Conservation (phyloP, 768 basidiomycete genomes). For the Leucocoprinus sp. region DNA sequence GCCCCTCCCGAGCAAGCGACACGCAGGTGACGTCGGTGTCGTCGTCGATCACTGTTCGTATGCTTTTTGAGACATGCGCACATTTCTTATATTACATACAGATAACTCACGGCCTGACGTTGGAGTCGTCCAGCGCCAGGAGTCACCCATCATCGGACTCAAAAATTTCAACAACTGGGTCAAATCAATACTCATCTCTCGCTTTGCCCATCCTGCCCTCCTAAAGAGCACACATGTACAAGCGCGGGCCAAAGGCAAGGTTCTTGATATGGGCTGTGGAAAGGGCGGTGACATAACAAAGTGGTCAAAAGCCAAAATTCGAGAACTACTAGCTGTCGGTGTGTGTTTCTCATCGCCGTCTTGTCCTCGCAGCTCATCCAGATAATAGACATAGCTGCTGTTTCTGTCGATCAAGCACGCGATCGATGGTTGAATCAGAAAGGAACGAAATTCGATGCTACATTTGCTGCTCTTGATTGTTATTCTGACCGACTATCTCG, state of each 20-base stretch:
- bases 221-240: constrained; percentile 27
- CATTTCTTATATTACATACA: constrained; percentile 21
- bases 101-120: constrained; percentile 94
- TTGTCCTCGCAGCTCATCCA: constrained; percentile 6
- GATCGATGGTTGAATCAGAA: constrained; percentile 52
- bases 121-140: constrained; percentile 71
- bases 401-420: constrained; percentile 87
- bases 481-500: constrained; percentile 66
- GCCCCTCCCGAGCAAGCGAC: constrained; percentile 38
- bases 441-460: constrained; percentile 58
- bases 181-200: constrained; percentile 91
- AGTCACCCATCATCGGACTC: constrained; percentile 93
- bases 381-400: constrained; percentile 71
- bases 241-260: constrained; percentile 49
- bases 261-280: constrained; percentile 97
- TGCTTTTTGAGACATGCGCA: constrained; percentile 4
- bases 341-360: constrained; percentile 11
- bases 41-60: constrained; percentile 76
- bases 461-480: constrained; percentile 85
- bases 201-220: constrained; percentile 73
- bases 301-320: constrained; percentile 83
- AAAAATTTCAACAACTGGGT: constrained; percentile 99
- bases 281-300: constrained; percentile 97
- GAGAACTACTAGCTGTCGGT: constrained; percentile 80
- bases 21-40: constrained; percentile 60